Evolutionary conservation across 768 basidiomycete species (phyloP).

Genomic region (Podaxis sp.): DNA sequence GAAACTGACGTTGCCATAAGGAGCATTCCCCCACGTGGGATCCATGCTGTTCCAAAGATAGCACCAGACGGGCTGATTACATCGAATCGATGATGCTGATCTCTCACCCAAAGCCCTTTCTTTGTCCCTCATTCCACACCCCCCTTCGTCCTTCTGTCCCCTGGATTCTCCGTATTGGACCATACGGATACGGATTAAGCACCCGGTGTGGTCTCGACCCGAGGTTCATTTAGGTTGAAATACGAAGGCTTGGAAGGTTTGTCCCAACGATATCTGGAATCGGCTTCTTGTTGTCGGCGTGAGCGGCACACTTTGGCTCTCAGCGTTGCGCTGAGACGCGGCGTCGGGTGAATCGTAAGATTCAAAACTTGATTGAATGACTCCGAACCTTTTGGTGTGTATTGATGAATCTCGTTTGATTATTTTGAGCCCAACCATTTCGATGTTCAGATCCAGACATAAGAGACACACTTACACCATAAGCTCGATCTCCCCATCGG

Average conservation of each 20-base stretch:
- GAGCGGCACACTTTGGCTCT: slow-evolving; percentile 4
- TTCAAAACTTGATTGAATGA: not conserved
- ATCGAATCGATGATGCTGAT: slow-evolving; percentile 12
- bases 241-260: not conserved
- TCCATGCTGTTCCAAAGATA: slow-evolving; percentile 9
- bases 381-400: not conserved
- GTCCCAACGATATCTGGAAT: not conserved
- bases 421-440: not conserved
- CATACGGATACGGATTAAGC: not conserved
- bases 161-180: not conserved
- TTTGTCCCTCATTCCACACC: not conserved
- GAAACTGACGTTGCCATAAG: not conserved
- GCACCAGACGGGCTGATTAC: slow-evolving; percentile 8
- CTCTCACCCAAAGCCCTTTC: slow-evolving; percentile 5
- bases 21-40: slow-evolving; percentile 2
- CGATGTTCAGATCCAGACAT: slow-evolving; percentile 3
- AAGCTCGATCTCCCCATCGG: not conserved
- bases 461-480: not conserved
- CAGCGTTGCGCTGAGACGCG: slow-evolving; percentile 4
- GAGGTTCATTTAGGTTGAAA: not conserved
- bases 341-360: not conserved
- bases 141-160: slow-evolving; percentile 1
- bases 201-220: not conserved
- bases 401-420: not conserved
- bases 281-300: not conserved